A percentile compares a stretch with the other conserved stretches of the same genome.
phyloP scores from a whole-genome alignment of 2,329 filamentous ascomycete genomes.

The Proliferodiscus dingleyae region DNA sequence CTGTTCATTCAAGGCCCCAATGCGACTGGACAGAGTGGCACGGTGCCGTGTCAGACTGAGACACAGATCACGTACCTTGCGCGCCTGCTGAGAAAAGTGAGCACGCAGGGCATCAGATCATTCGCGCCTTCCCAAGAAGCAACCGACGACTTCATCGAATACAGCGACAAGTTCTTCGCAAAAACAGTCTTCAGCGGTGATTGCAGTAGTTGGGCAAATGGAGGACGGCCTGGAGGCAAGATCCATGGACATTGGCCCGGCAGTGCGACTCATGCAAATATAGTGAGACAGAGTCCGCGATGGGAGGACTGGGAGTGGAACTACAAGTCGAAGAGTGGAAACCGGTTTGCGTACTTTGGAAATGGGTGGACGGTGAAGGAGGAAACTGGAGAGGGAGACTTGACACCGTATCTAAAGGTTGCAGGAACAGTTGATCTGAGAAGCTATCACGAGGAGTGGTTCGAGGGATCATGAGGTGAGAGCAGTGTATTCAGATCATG shows the following conservation, averaged over 20 bases:
- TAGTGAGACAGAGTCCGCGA: conserved; percentile 49
- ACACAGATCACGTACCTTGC: conserved; percentile 61
- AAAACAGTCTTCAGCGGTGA: conserved; percentile 53
- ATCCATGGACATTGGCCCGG: conserved; percentile 69
- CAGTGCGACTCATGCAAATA: conserved; percentile 57
- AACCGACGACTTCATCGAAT: conserved; percentile 59
- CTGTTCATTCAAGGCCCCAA: conserved; percentile 61
- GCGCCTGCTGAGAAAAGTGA: conserved; percentile 62
- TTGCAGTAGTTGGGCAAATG: conserved; percentile 70
- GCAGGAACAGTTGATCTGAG: conserved; percentile 54
- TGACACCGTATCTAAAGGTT: conserved; percentile 58
- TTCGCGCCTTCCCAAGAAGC: conserved; percentile 54
- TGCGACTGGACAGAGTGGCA: conserved; percentile 55
- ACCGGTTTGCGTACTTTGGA: conserved; percentile 56
- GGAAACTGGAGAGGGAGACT: conserved; percentile 45
- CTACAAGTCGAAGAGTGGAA: conserved; percentile 35
- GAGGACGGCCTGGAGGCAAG: conserved; percentile 54
- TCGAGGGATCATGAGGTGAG: too few relatives aligned
- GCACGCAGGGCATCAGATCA: conserved; percentile 59
- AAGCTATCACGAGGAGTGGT: conserved; percentile 66
- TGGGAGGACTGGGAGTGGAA: conserved; percentile 57
- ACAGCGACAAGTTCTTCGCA: conserved; percentile 51
- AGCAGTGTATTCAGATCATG: too few relatives aligned
- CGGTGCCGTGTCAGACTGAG: conserved; percentile 63
- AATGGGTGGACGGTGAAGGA: conserved; percentile 63